Base-by-base conservation (phyloP, 257 asterid species). In the Nyctanthes arbortristis region DNA sequence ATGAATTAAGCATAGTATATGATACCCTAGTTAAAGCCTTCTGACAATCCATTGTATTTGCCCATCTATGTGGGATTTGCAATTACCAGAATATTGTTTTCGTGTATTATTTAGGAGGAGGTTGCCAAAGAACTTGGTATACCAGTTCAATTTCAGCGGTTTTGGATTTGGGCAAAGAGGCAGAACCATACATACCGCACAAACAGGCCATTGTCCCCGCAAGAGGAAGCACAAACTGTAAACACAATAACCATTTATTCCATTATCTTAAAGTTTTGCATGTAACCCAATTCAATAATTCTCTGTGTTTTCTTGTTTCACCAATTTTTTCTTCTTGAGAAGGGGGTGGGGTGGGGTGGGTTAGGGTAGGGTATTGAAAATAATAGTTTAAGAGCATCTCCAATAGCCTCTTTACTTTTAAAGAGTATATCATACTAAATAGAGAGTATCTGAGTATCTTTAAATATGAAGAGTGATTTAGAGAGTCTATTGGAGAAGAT, bases 121-220 rank as follows among this genome's bases (percentile, higher is more conserved):
- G 96, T 91, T 31, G 99, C 97, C 70, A 86, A 86, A 75, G 97
- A 91, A 77, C 75, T 89, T 72, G 91, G 96, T 6, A 73, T 91
- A 68, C 97, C 96, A 32, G 96, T 91, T 65, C 93, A 87, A 62
- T 87, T 72, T 80, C 97, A 84, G 82, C 96, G 99, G 28, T 93
- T 89, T 73, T 93, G 99, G 97, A 75, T 91, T 69, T 93, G 99
- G 99, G 97, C 99, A 45, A 93, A 87, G 80, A 83, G 99, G 67
- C 97, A 91, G 79, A 93, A 93, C 86, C 97, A 90, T 77, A 93
- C 97, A 25, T 93, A 81, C 36, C 96, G 98, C 59, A 97, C 96
- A 30, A 91, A 91, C 80, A 85, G 99, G 71, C 97, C 97, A 25
- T 74, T 93, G 73, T 83, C 89, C 6, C 87, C 89, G 9, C 95